These are phyloP conservation scores for Fusarium brevicatenulatum DNA, from an alignment of 2,329 filamentous ascomycete genomes.

Conservation along the genomic window DNA sequence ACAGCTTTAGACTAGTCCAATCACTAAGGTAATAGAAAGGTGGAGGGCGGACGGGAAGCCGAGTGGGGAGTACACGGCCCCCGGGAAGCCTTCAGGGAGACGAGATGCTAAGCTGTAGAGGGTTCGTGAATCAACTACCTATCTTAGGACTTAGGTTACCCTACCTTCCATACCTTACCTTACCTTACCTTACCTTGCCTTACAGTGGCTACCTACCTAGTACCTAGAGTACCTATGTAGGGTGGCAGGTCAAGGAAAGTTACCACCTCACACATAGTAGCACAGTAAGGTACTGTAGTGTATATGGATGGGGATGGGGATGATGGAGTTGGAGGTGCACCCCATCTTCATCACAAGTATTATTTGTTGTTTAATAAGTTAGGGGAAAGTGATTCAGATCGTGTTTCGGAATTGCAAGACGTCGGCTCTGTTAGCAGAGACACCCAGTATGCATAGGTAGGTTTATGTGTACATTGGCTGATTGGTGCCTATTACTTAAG, in stretches of 20 bases:
- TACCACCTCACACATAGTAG: not conserved
- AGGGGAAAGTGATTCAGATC: conserved; percentile 26
- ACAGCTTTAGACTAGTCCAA: conserved; percentile 6
- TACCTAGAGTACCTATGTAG: not conserved
- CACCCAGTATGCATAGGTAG: not conserved
- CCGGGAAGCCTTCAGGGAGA: conserved; percentile 25
- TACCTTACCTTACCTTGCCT: not conserved
- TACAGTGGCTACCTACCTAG: not conserved
- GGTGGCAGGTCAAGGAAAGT: conserved; percentile 3
- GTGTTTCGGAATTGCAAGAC: conserved; percentile 24
- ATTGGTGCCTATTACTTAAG: not conserved
- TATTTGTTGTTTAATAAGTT: not conserved
- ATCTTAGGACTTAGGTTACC: too few species aligned
- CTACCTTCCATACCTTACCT: too few species aligned
- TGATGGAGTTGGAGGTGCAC: not conserved
- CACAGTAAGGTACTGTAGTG: not conserved
- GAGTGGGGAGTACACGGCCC: conserved; percentile 26
- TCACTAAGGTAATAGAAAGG: conserved; percentile 9
- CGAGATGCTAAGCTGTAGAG: conserved; percentile 29
- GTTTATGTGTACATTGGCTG: not conserved
- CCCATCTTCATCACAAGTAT: not conserved
- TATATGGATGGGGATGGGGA: not conserved
- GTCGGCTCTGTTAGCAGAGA: conserved; percentile 8
- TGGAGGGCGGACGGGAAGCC: conserved; percentile 30
- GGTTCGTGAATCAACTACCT: conserved; percentile 24